phyloP scores from a whole-genome alignment of 495 filamentous ascomycete species.

The Ascodesmis nigricans region DNA sequence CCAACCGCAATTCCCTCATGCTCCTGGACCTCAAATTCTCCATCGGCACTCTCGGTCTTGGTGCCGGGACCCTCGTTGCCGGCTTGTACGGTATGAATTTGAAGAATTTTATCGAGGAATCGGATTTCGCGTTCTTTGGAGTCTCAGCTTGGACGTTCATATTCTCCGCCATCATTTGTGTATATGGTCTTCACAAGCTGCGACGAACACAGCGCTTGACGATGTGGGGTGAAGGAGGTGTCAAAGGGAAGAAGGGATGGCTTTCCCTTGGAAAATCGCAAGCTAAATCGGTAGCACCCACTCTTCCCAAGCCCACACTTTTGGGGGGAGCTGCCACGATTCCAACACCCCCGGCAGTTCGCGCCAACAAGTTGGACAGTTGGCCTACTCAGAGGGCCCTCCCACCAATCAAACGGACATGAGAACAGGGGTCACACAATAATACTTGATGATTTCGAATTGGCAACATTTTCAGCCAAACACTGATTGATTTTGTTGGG shows the following conservation, averaged over 20 bases:
- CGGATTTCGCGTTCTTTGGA: slow-evolving; percentile 62
- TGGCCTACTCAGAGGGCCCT: no score
- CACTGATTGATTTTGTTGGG: no score
- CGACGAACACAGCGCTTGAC: slow-evolving; percentile 72
- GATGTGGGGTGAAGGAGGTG: slow-evolving; percentile 36
- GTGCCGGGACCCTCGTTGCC: slow-evolving; percentile 79
- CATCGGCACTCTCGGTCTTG: slow-evolving; percentile 78
- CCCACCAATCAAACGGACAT: no score
- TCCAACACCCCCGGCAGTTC: no score
- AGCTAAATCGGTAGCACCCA: no score
- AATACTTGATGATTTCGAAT: no score
- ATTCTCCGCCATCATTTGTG: slow-evolving; percentile 52
- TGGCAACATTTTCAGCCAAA: no score
- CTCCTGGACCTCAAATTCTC: slow-evolving; percentile 90
- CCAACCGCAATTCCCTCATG: slow-evolving; percentile 97
- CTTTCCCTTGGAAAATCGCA: slow-evolving; percentile 18
- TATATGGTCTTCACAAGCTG: slow-evolving; percentile 60
- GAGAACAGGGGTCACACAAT: no score
- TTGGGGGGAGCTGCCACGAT: no score
- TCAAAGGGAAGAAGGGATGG: slow-evolving; percentile 19
- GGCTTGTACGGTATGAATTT: slow-evolving; percentile 99
- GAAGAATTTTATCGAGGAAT: slow-evolving; percentile 95
- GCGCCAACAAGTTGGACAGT: no score
- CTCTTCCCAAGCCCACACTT: no score
- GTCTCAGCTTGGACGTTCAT: slow-evolving; percentile 48